Base-by-base conservation (phyloP, 2,329 filamentous ascomycete species). In the Drechslerella coelobrocha region DNA sequence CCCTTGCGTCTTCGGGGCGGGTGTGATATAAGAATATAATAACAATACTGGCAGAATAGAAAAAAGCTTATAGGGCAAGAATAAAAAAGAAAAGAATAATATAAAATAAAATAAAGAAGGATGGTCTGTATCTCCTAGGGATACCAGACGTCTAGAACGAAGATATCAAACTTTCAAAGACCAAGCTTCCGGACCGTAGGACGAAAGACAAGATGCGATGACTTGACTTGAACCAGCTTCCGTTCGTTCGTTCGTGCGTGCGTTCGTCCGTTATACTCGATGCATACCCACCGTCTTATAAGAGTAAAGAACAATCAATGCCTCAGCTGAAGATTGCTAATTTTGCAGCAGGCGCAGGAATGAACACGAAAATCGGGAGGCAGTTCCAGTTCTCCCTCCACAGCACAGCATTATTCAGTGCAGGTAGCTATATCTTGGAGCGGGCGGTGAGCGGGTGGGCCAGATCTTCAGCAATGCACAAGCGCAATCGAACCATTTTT, bases 121-220 rank as follows among this genome's bases (percentile, higher is more conserved):
- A 6, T 34, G 34, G 51, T 68, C 63, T 61, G 53, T 55, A 56
- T 61, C 56, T 68, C 56, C 55, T 34, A 51, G 56, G 63, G 61
- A 61, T 39, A 61, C 37, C 34, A 61, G 56, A 56, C 63, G 10
- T 47, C 12, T 2, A 56, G 43, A 61, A 61, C 48, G 51, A 55
- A 61, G 29, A 50, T 53, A 61, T 39, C 23, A 51, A 52, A 41
- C 29, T 23, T n/a, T 14, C 12, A 56, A 68, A 68, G 63, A 51
- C 23, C 63, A 34, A 50, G 56, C 63, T 68, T 61, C 63, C n/a
- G n/a, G n/a, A n/a, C n/a, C n/a, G n/a, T n/a, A n/a, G n/a, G n/a
- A n/a, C n/a, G n/a, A 52, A 43, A 50, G 50, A 53, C 37, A 45
- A 2, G 23, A 34, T 29, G n/a, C n/a, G 14, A 41, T 41, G 6